Base-by-base conservation (phyloP, 768 basidiomycete species). In the Phanerodontia chrysosporium region DNA sequence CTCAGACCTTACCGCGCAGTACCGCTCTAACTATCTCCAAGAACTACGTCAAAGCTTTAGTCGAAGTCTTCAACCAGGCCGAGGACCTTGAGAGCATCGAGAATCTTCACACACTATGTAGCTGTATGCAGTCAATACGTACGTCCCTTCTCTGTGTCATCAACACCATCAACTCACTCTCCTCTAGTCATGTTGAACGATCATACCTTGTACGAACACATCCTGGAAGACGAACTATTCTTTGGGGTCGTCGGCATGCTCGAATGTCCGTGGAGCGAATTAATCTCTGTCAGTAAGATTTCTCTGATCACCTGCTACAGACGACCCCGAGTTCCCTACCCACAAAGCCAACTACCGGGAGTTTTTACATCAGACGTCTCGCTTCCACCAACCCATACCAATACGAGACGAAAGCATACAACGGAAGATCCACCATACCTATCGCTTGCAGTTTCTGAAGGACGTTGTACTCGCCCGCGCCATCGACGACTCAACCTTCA, bases 291-390 rank as follows among this genome's bases (percentile, higher is more conserved):
- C 35, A 45, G 51, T 53, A 52, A 58, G 58, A 51, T 54, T 42
- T 61, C 51, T 67, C 65, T 60, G 55, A 64, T 57, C 49, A 45
- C 63, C 39, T 60, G 60, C 51, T 59, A 39, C 70, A 97, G 95
- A 98, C 71, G 96, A 98, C 68, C 95, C 96, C 62, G 96, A 98
- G 64, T 98, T 96, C 70, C 96, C 96, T 22, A 79, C 77, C n/a
- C 87, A 95, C 75, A 98, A 98, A 76, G 97, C 96, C 52, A 92
- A 94, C 66, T 98, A 98, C 72, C 94, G 96, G 53, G 89, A 95
- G 60, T 97, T 98, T 70, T 84, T 98, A 36, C 80, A 85, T 53
- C 81, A 89, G 65, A 86, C 84, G 10, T 81, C 90, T n/a, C 85
- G 82, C 57, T 98, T 92, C 74, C 90, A 92, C 67, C 86, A 96